Evolutionary conservation across 2,329 filamentous ascomycete genomes (phyloP).

Genomic region (Penicillium sp.): DNA sequence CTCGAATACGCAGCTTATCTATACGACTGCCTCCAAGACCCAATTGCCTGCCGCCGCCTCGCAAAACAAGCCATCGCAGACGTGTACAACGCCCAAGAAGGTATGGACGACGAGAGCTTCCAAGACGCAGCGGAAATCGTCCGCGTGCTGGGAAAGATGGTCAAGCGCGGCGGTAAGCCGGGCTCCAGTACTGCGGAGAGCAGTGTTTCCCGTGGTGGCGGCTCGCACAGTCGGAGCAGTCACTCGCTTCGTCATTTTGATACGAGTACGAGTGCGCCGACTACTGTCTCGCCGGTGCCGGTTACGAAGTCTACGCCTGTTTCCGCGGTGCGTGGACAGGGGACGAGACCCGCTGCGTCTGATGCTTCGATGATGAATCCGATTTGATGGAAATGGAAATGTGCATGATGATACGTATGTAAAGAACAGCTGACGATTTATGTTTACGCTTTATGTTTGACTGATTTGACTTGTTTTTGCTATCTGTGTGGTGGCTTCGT

Average conservation of each 20-base stretch:
- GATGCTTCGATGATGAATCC: constrained; percentile 36
- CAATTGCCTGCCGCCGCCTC: constrained; percentile 67
- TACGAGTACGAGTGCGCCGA: constrained; percentile 23
- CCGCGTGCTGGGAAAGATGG: constrained; percentile 79
- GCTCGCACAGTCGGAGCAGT: constrained; percentile 33
- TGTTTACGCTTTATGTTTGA: background rate
- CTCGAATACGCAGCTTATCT: constrained; percentile 90
- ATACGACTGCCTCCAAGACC: constrained; percentile 86
- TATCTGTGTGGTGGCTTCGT: background rate
- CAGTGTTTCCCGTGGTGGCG: constrained; percentile 27
- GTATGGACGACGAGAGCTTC: constrained; percentile 94
- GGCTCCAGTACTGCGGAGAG: constrained; percentile 32
- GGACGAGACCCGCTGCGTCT: constrained; percentile 25
- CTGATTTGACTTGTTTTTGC: background rate
- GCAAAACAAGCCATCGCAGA: constrained; percentile 82
- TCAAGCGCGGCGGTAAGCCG: constrained; percentile 62
- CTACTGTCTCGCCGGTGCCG: constrained; percentile 20
- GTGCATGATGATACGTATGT: constrained; percentile 3
- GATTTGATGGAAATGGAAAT: constrained; percentile 24
- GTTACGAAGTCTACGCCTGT: constrained; percentile 19
- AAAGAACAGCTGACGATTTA: constrained; percentile 1
- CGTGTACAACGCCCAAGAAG: constrained; percentile 85
- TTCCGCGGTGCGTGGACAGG: background rate
- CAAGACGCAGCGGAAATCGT: constrained; percentile 86
- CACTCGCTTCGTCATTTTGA: constrained; percentile 24